Base-by-base conservation (phyloP, 2,329 filamentous ascomycete genomes). In the Fonsecaea multimorphosa region DNA sequence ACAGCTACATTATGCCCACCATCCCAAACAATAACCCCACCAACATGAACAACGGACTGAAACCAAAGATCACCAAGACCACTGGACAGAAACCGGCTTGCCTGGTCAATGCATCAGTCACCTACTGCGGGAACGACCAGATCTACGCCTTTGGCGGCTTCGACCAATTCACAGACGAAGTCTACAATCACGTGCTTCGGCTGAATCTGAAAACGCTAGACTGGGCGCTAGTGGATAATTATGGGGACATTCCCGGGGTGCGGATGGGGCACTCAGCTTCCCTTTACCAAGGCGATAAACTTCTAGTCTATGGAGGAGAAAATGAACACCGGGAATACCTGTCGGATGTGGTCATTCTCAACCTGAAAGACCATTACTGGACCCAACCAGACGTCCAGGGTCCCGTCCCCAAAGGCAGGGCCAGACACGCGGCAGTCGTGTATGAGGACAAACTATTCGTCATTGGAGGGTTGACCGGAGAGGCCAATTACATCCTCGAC, bases 81-180 rank as follows among this genome's bases (percentile, higher is more conserved):
- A 82, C 91, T 56, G 91, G 91, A 54, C 89, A 92, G 79, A 87
- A 93, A 71, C 95, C 95, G 40, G 93, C 95, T 38, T 98, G 94
- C 76, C 85, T 99, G 57, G 94, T 99, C 72, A 99, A 99, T 82
- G 95, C 95, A 59, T 98, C 95, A 0, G 94, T 98, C 67, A 99
- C 95, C n/a, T 97, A 97, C 78, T 97, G 95, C 74, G 93, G 93
- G 66, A 95, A 97, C 80, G 95, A 98, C 77, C 89, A 95, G 78
- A 98, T 99, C 73, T 98, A 96, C 79, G 95, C 94, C 11, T 99
- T 99, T 82, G 95, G 95, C 51, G 95, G 95, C 19, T 99, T 99
- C 75, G 95, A 99, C 76, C 94, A 98, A 78, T 98, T 97, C 76
- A 99, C 95, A 0, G 95, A 99, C 77, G 95, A 99, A 82, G 89